phyloP scores from a whole-genome alignment of 1,139 yeast genomes.

The Zygoascus meyerae region DNA sequence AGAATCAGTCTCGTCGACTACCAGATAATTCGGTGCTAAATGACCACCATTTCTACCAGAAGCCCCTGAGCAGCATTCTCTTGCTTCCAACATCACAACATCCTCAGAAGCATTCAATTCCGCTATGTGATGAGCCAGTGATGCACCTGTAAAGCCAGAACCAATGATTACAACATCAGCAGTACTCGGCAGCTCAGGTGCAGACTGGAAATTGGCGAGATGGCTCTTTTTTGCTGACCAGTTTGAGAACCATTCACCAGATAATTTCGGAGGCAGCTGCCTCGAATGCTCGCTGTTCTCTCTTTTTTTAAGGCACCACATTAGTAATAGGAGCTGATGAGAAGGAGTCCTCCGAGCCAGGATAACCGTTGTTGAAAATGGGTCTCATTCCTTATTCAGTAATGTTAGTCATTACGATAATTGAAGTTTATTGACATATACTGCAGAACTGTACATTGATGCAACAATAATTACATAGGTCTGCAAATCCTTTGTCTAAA shows the following conservation, averaged over 20 bases:
- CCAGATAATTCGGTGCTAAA: conserved; percentile 35
- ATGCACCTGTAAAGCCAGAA: conserved; percentile 41
- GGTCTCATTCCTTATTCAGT: no score
- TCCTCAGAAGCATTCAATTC: conserved; percentile 19
- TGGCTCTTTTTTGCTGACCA: conserved; percentile 19
- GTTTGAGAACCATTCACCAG: conserved; percentile 16
- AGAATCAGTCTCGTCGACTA: conserved; percentile 23
- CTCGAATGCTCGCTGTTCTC: no score
- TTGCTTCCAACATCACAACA: conserved; percentile 39
- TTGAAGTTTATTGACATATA: no score
- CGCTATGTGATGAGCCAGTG: conserved; percentile 33
- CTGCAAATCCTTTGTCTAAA: no score
- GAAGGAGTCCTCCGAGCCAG: no score
- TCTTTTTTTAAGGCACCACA: no score
- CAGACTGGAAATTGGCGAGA: conserved; percentile 21
- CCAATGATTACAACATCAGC: conserved; percentile 38
- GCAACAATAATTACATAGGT: no score
- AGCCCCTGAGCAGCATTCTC: conserved; percentile 43
- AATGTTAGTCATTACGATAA: no score
- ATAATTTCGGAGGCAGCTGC: conserved; percentile 11
- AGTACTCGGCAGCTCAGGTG: conserved; percentile 25
- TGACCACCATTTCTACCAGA: conserved; percentile 49
- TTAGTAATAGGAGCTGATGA: no score
- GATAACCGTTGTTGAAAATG: no score
- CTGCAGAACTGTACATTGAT: no score